phyloP scores from a whole-genome alignment of 169 alveolate genomes.

The Plasmodium cynomolgi region DNA sequence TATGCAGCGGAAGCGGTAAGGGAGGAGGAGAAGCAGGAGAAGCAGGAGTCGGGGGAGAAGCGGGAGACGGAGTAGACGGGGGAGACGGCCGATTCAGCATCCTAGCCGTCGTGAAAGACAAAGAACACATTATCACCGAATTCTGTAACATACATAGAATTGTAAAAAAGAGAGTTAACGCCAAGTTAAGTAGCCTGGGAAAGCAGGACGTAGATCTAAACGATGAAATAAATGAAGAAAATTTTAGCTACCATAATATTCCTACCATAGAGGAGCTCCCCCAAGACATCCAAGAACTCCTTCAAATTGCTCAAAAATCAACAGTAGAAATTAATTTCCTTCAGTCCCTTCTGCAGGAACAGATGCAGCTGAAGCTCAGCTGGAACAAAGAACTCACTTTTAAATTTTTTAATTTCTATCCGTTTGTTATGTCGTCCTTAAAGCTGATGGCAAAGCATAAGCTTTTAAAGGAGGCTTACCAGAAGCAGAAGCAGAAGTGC shows the following conservation, averaged over 20 bases:
- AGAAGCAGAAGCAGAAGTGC: slow-evolving; percentile 29
- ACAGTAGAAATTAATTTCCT: slow-evolving; percentile 16
- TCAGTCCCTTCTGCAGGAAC: slow-evolving; percentile 2
- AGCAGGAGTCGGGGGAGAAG: background rate
- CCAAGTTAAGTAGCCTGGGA: slow-evolving; percentile 24
- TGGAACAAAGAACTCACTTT: slow-evolving; percentile 62
- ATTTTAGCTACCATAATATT: background rate
- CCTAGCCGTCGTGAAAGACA: slow-evolving; percentile 29
- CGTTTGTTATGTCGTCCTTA: slow-evolving; percentile 44
- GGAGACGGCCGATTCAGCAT: slow-evolving; percentile 27
- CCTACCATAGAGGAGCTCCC: slow-evolving; percentile 38
- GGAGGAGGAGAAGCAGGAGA: background rate
- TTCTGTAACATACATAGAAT: slow-evolving; percentile 42
- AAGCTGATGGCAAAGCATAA: slow-evolving; percentile 61
- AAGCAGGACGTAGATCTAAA: background rate
- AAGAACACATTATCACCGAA: slow-evolving; percentile 6
- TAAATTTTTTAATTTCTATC: slow-evolving; percentile 47
- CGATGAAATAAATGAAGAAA: slow-evolving; percentile 44
- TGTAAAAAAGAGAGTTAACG: slow-evolving; percentile 4
- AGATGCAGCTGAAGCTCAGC: slow-evolving; percentile 8
- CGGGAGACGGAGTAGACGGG: background rate
- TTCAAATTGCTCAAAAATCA: slow-evolving; percentile 4
- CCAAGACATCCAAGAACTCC: background rate
- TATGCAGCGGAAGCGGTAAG: background rate
- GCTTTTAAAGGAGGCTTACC: slow-evolving; percentile 20